Evolutionary conservation across 371 early-diverging fungal genomes (phyloP).

Genomic region (Mortierella sp.): DNA sequence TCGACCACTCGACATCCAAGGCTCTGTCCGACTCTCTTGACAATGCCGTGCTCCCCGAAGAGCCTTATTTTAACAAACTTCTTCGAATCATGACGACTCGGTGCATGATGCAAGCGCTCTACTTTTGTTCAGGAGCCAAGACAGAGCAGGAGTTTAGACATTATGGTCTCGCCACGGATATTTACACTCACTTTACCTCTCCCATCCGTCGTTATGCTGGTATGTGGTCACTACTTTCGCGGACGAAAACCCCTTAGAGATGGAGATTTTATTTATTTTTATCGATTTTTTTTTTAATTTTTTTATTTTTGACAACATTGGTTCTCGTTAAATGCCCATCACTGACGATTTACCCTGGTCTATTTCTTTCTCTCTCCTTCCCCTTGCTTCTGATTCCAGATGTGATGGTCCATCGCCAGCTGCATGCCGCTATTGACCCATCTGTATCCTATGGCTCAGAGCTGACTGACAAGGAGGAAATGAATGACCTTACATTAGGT

Average conservation of each 20-base stretch:
- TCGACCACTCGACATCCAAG: constrained; percentile 75
- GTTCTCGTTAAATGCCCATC: background rate
- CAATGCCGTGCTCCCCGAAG: constrained; percentile 72
- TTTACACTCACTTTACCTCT: constrained; percentile 96
- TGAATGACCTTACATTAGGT: constrained; percentile 85
- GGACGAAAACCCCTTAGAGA: too few relatives aligned
- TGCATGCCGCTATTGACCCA: constrained; percentile 83
- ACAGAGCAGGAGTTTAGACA: constrained; percentile 84
- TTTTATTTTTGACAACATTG: background rate
- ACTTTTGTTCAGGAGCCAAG: constrained; percentile 87
- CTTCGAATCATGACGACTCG: constrained; percentile 93
- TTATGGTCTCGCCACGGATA: constrained; percentile 87
- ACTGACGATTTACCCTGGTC: background rate
- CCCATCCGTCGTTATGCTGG: constrained; percentile 96
- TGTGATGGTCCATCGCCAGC: constrained; percentile 93
- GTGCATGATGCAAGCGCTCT: constrained; percentile 94
- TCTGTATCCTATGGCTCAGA: constrained; percentile 70
- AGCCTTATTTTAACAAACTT: constrained; percentile 91
- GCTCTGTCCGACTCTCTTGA: constrained; percentile 88
- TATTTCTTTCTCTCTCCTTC: background rate
- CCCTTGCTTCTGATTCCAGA: constrained; percentile 64
- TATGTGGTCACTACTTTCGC: constrained; percentile 32
- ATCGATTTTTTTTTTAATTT: too few relatives aligned
- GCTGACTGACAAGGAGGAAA: constrained; percentile 80
- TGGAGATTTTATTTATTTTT: constrained; percentile 1